These are phyloP conservation scores for Chlamydomonas schloesseri DNA, from an alignment of 139 green algal species.

Conservation along the genomic window DNA sequence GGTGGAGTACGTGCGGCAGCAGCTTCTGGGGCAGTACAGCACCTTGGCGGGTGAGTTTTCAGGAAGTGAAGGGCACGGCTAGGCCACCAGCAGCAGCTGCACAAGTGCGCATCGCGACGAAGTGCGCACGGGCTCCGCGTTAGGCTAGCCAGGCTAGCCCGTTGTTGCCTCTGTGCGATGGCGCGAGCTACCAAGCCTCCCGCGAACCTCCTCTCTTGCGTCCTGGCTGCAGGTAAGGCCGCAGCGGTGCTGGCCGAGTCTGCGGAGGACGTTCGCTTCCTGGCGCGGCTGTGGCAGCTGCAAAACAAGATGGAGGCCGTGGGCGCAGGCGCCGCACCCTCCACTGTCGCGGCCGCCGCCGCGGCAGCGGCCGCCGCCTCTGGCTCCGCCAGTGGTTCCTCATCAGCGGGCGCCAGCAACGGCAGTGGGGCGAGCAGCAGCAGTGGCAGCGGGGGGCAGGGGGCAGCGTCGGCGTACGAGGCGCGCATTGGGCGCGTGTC, in stretches of 20 bases:
- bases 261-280: constrained; percentile 81
- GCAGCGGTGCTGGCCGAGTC: constrained; percentile 54
- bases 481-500: constrained; percentile 78
- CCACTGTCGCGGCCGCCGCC: not conserved
- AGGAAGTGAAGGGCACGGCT: no score
- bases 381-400: not conserved
- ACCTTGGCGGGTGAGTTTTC: constrained; percentile 28
- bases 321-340: constrained; percentile 4
- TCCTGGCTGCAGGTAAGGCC: constrained; percentile 52
- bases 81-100: no score
- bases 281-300: constrained; percentile 91
- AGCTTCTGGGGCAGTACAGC: constrained; percentile 84
- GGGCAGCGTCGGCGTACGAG: constrained; percentile 62
- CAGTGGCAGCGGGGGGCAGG: not conserved
- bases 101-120: no score
- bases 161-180: no score
- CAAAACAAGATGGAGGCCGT: constrained; percentile 91
- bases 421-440: no score
- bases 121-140: no score
- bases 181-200: no score
- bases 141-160: no score
- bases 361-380: not conserved
- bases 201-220: no score
- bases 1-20: constrained; percentile 77
- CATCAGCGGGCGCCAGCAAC: not conserved